Percentiles rank a stretch among this genome's conserved stretches.
Conservation (phyloP, 768 basidiomycete genomes). For the Calocera cornea region DNA sequence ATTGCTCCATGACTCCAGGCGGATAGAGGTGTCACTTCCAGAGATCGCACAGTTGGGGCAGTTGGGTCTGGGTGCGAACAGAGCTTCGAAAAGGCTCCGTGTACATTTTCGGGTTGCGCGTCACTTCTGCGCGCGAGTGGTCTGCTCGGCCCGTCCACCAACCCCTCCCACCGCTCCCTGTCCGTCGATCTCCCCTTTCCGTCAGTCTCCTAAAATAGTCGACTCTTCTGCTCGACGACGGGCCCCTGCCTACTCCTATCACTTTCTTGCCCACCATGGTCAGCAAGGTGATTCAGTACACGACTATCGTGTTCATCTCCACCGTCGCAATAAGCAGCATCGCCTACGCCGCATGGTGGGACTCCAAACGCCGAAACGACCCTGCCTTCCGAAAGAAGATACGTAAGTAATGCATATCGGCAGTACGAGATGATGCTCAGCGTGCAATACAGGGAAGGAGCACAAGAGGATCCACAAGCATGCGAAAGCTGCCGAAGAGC, state of each 20-base stretch:
- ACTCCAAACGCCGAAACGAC: constrained; percentile 86
- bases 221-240: neutral
- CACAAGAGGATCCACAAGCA: constrained; percentile 76
- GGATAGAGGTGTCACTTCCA: neutral
- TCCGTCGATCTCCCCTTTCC: neutral
- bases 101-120: constrained; percentile 4
- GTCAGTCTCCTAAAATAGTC: neutral
- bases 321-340: constrained; percentile 26
- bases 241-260: neutral
- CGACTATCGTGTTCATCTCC: constrained; percentile 16
- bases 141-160: neutral
- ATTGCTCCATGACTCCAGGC: neutral
- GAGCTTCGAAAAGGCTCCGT: neutral
- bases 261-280: neutral
- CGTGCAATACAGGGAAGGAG: constrained; percentile 54
- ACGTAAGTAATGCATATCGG: constrained; percentile 37
- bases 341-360: constrained; percentile 86
- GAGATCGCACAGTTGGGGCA: neutral
- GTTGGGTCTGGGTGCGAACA: neutral
- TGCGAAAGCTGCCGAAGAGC: constrained; percentile 22
- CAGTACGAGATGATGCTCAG: constrained; percentile 3
- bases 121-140: neutral
- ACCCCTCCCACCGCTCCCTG: neutral
- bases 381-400: constrained; percentile 74
- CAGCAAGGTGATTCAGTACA: neutral